Conservation (phyloP, 306 rosid genomes). For the Corylus heterophylla region DNA sequence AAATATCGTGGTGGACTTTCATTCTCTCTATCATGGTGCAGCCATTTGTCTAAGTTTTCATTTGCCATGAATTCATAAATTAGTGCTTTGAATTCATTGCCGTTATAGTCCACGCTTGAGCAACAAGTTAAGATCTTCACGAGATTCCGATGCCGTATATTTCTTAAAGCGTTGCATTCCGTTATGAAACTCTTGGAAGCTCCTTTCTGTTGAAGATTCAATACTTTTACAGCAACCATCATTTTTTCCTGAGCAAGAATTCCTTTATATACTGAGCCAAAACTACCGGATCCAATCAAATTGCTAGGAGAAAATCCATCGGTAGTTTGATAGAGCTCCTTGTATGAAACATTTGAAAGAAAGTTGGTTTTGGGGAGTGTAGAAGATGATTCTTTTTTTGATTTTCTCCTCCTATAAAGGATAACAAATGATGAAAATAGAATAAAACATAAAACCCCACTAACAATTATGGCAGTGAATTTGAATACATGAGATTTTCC, state of each 20-base stretch:
- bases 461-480: conserved; percentile 5
- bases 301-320: conserved; percentile 16
- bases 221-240: conserved; percentile 34
- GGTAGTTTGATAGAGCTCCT: conserved; percentile 16
- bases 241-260: conserved; percentile 15
- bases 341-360: conserved; percentile 21
- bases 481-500: conserved; percentile 12
- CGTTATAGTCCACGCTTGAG: conserved; percentile 23
- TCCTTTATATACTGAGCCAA: conserved; percentile 31
- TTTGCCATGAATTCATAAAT: conserved; percentile 32
- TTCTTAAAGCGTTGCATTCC: conserved; percentile 23
- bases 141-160: conserved; percentile 29
- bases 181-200: conserved; percentile 31
- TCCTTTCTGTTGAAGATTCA: conserved; percentile 29
- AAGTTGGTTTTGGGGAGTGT: background rate
- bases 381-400: background rate
- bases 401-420: conserved; percentile 3
- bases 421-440: background rate
- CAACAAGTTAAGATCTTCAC: conserved; percentile 35
- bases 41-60: conserved; percentile 39
- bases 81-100: conserved; percentile 37
- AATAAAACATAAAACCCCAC: conserved; percentile 16
- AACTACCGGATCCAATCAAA: conserved; percentile 22
- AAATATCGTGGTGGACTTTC: background rate
- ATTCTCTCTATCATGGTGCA: background rate